Evolutionary conservation across 768 basidiomycete genomes (phyloP), one percentile per base, ranked within the genome.

Genomic region (Antrodiella citrinella): DNA sequence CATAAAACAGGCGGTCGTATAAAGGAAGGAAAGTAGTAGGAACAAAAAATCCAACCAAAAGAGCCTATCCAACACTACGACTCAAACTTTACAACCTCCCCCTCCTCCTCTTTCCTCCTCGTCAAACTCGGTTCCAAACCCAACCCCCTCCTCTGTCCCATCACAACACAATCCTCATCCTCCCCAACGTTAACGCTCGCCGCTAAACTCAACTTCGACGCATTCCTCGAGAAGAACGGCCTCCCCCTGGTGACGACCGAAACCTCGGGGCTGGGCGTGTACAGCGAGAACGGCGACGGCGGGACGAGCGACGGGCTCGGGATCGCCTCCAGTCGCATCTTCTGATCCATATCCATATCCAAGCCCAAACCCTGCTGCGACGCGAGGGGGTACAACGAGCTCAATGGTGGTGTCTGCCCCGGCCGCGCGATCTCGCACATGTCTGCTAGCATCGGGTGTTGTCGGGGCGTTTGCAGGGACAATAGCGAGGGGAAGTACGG

Each of bases 241-340:
- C 12, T 12, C 21, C 18, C n/a, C 15, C 23, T 25, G 13, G 15
- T 23, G 25, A 10, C 24, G 19, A 2, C 24, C 39, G 11, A 3
- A 9, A 20, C 22, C 21, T 41, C 45, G 11, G 22, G 11, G 24
- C 23, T n/a, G 2, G 41, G 10, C 4, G 60, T 57, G 41, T 62
- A 50, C 4, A 64, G 57, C 40, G 53, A 53, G 50, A 65, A 62
- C 51, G 64, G 64, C 38, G 58, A 58, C 1, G 64, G 62, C 25
- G 64, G 64, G 4, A 46, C 42, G 12, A 65, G 55, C 19, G 56
- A 49, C 1, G 64, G 62, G 41, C 59, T 58, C 5, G 64, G 62
- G 7, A 65, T 48, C 20, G 62, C 64, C 49, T 57, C 48, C 22
- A 65, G 59, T 54, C 30, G 51, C 9, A 54, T 38, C 56, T 57